A percentile compares a stretch with the other conserved stretches of the same genome.
These are phyloP conservation scores for Cephaloascus fragrans DNA, from an alignment of 805 yeast genomes.

Conservation along the genomic window DNA sequence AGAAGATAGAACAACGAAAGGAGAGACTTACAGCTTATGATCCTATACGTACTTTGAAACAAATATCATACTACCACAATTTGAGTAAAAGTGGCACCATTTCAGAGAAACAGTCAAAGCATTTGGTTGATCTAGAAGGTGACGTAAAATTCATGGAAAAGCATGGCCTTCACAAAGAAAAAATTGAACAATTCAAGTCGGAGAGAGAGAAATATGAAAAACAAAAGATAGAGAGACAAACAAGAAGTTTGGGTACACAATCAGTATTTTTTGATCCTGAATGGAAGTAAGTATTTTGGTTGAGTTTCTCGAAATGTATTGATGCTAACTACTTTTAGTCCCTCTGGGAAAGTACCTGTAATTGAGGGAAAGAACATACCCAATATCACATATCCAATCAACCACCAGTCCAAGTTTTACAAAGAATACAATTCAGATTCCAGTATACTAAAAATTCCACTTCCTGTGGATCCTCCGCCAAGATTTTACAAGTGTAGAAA, in stretches of 20 bases:
- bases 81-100: conserved; percentile 23
- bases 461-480: conserved; percentile 36
- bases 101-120: conserved; percentile 20
- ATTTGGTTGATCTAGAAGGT: conserved; percentile 19
- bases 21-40: conserved; percentile 12
- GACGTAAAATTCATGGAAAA: conserved; percentile 30
- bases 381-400: conserved; percentile 22
- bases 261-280: conserved; percentile 60
- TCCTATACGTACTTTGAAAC: conserved; percentile 9
- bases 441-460: conserved; percentile 6
- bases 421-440: conserved; percentile 15
- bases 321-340: conserved; percentile 10
- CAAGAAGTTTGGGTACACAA: conserved; percentile 28
- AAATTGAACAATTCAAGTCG: conserved; percentile 14
- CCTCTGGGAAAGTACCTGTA: conserved; percentile 44
- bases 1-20: conserved; percentile 7
- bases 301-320: not conserved
- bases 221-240: conserved; percentile 8
- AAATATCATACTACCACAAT: conserved; percentile 12
- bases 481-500: conserved; percentile 29
- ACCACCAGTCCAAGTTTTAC: conserved; percentile 11
- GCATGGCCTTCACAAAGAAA: conserved; percentile 21
- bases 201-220: conserved; percentile 9
- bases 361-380: conserved; percentile 12
- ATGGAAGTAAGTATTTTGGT: conserved; percentile 25